phyloP scores from a whole-genome alignment of 2,329 filamentous ascomycete species.

The Alternaria metachromatica region DNA sequence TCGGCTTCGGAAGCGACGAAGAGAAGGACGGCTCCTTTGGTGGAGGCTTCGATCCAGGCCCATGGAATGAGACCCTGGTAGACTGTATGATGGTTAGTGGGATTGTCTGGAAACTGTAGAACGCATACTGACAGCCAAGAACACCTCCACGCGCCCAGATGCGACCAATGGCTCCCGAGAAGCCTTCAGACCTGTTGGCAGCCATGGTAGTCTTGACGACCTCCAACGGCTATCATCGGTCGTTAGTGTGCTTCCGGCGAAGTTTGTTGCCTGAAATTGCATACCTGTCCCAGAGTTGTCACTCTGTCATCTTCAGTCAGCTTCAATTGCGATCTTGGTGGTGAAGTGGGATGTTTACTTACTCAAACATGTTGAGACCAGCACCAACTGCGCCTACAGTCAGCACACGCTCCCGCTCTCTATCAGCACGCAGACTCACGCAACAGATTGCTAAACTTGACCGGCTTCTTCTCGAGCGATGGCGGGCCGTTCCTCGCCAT shows the following conservation, averaged over 20 bases:
- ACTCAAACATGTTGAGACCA: conserved; percentile 95
- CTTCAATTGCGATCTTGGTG: conserved; percentile 5
- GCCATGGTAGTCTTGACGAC: conserved; percentile 99
- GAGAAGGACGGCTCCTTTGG: conserved; percentile 97
- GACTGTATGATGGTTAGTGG: conserved; percentile 63
- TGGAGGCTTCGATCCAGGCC: conserved; percentile 99
- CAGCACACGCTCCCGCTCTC: conserved; percentile 22
- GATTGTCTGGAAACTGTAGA: conserved; percentile 47
- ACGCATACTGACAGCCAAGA: conserved; percentile 81
- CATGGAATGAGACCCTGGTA: conserved; percentile 97
- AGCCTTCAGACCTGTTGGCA: conserved; percentile 89
- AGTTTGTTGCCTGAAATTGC: neutral
- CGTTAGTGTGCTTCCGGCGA: conserved; percentile 52
- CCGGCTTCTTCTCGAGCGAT: conserved; percentile 94
- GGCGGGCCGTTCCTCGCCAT: conserved; percentile 51
- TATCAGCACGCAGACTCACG: conserved; percentile 55
- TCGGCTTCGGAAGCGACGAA: conserved; percentile 99
- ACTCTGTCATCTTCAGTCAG: conserved; percentile 55
- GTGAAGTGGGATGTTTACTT: conserved; percentile 43
- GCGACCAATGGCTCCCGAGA: conserved; percentile 78
- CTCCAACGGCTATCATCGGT: conserved; percentile 80
- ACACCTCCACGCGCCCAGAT: conserved; percentile 95
- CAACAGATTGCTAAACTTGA: conserved; percentile 99
- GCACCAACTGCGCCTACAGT: conserved; percentile 68
- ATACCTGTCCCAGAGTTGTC: conserved; percentile 71